phyloP scores from a whole-genome alignment of 805 yeast genomes.

The Myxozyma monticola region DNA sequence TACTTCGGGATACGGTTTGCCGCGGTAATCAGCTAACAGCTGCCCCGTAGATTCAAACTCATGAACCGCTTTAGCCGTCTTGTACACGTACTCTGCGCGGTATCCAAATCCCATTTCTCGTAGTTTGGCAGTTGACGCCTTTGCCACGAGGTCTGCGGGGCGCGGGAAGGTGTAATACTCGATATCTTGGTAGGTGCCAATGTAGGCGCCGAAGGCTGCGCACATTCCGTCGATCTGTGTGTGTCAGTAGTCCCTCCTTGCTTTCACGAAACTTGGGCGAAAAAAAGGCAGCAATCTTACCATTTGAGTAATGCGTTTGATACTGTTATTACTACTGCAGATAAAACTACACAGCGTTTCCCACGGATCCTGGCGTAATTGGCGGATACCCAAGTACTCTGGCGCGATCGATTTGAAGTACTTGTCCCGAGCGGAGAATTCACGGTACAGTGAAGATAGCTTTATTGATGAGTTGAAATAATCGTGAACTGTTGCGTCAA shows the following conservation, averaged over 20 bases:
- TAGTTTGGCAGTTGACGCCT: constrained; percentile 45
- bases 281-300: constrained; percentile 43
- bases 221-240: constrained; percentile 56
- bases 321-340: constrained; percentile 94
- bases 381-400: constrained; percentile 68
- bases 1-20: constrained; percentile 51
- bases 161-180: constrained; percentile 73
- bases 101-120: constrained; percentile 72
- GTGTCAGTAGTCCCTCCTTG: neutral
- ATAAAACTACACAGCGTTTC: constrained; percentile 87
- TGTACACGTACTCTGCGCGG: constrained; percentile 81
- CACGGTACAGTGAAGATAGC: constrained; percentile 52
- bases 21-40: constrained; percentile 47
- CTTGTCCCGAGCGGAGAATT: constrained; percentile 63
- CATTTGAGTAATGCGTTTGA: constrained; percentile 89
- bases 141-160: constrained; percentile 41
- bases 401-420: constrained; percentile 43
- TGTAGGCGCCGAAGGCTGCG: constrained; percentile 61
- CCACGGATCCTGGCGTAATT: constrained; percentile 95
- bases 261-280: too few relatives aligned
- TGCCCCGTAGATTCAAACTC: constrained; percentile 40
- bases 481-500: constrained; percentile 51
- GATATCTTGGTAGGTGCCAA: constrained; percentile 55
- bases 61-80: constrained; percentile 63
- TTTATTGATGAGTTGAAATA: constrained; percentile 70